Evolutionary conservation across 2,329 filamentous ascomycete species (phyloP), one percentile per base, ranked within the genome.

Genomic region (Ascochyta rabiei): DNA sequence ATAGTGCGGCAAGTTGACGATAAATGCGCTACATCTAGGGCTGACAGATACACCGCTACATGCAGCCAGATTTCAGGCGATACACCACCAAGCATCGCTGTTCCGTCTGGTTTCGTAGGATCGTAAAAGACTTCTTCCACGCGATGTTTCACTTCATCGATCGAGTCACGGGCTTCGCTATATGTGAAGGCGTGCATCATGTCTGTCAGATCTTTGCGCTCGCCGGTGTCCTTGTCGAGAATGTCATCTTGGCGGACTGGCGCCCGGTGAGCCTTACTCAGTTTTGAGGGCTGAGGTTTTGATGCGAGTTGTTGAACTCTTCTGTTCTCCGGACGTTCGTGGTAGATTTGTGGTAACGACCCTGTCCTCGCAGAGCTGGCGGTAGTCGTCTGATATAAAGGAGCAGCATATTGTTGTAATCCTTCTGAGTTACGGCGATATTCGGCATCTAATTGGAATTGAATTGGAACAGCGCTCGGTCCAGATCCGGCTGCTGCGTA

Each of bases 131-230:
- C 34, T 9, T 61, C 52, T 21, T 40, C 49, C 3, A 19, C 15
- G 2, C 52, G 43, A 42, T 59, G 51, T 3, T 24, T 28, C 19
- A 60, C 52, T 51, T 71, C 67, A 10, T 67, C 65, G 9, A 61
- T 46, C 2, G 56, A 54, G 24, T 71, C 68, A 2, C 60, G 48
- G 6, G 52, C 60, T 19, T 71, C 68, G 19, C 60, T 58, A 23
- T 66, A 71, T 0, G 62, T 66, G 38, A 71, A 71, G 13, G 68
- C 68, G 43, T 71, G 68, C 65, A 71, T 68, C 68, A 71, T 71
- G 15, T 71, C 68, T 15, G 68, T 71, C 15, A 71, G 34, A 16
- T 71, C 68, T 42, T 69, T 69, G 24, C 67, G 59, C 53, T 71
- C 68, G 39, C 68, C 68, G 3, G 68, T 71, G 28, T 71, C 65